phyloP scores from a whole-genome alignment of 2,329 filamentous ascomycete genomes.

The Colletotrichum shisoi region DNA sequence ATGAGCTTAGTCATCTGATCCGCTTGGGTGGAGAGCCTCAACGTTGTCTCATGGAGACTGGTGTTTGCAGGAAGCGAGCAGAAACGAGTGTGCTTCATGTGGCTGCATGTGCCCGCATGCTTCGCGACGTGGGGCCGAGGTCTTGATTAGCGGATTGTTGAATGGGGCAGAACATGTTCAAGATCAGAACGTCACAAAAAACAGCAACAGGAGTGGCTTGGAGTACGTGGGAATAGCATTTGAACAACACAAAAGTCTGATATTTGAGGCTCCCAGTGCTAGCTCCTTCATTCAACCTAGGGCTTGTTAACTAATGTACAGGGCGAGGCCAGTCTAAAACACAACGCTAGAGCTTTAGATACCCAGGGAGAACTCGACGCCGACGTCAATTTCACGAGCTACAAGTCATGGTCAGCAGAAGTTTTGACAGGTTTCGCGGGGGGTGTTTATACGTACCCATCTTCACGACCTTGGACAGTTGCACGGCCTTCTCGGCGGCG shows the following conservation, averaged over 20 bases:
- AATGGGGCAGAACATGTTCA: not conserved
- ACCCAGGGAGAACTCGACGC: slow-evolving; percentile 92
- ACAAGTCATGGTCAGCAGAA: slow-evolving; percentile 40
- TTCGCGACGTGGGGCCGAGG: slow-evolving; percentile 17
- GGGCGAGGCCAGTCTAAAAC: slow-evolving; percentile 37
- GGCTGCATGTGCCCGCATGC: slow-evolving; percentile 6
- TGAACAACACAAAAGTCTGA: slow-evolving; percentile 20
- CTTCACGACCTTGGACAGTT: slow-evolving; percentile 99
- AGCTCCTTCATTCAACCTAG: slow-evolving; percentile 32
- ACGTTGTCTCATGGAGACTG: slow-evolving; percentile 19
- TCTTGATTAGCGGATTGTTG: slow-evolving; percentile 20
- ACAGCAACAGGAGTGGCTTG: not conserved
- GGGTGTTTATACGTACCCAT: slow-evolving; percentile 70
- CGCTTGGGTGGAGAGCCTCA: not conserved
- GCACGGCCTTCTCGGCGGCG: slow-evolving; percentile 96
- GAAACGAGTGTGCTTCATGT: not conserved
- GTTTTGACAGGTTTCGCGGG: slow-evolving; percentile 6
- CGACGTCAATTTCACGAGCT: slow-evolving; percentile 96
- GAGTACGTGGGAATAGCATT: not conserved
- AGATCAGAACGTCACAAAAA: not conserved
- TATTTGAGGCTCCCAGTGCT: slow-evolving; percentile 19
- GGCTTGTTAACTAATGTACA: slow-evolving; percentile 41
- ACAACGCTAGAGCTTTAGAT: slow-evolving; percentile 68
- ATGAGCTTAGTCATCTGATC: slow-evolving; percentile 22
- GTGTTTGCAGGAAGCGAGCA: slow-evolving; percentile 13